Evolutionary conservation across 2,329 filamentous ascomycete genomes (phyloP).

Genomic region (Xylariaceae sp.): DNA sequence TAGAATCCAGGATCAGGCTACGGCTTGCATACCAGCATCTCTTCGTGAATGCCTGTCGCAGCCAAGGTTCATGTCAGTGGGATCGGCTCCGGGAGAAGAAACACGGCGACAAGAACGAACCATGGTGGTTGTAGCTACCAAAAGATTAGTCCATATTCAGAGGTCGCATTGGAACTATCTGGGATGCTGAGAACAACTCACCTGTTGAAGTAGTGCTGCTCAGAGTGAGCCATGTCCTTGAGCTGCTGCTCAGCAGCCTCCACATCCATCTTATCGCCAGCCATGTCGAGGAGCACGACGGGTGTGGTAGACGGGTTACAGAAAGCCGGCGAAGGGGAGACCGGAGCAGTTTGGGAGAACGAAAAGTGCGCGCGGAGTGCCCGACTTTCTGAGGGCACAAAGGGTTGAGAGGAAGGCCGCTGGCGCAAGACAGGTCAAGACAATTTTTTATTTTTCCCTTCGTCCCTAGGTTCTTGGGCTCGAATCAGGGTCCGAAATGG

Average conservation of each 20-base stretch:
- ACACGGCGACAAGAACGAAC: slow-evolving; percentile 50
- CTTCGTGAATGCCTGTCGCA: slow-evolving; percentile 80
- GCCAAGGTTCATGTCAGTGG: slow-evolving; percentile 15
- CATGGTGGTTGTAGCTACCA: slow-evolving; percentile 92
- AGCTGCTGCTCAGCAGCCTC: slow-evolving; percentile 60
- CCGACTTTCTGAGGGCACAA: slow-evolving; percentile 10
- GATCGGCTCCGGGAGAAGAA: slow-evolving; percentile 11
- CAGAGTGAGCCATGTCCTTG: slow-evolving; percentile 80
- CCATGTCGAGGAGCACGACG: slow-evolving; percentile 13
- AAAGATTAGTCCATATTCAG: slow-evolving; percentile 14
- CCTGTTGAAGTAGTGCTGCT: slow-evolving; percentile 99
- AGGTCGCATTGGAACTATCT: slow-evolving; percentile 15
- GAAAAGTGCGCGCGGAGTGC: slow-evolving; percentile 14
- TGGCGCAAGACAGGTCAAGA: no score
- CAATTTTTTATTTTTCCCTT: slow-evolving; percentile 8
- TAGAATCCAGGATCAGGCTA: slow-evolving; percentile 13
- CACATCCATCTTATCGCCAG: slow-evolving; percentile 51
- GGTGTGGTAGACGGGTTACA: slow-evolving; percentile 5
- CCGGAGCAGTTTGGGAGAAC: slow-evolving; percentile 10
- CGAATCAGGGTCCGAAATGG: slow-evolving; percentile 8
- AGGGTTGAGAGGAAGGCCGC: not conserved
- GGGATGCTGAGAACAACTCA: slow-evolving; percentile 32
- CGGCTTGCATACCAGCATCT: slow-evolving; percentile 78
- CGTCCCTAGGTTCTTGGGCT: slow-evolving; percentile 7
- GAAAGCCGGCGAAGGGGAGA: slow-evolving; percentile 5